Evolutionary conservation across 352 stramenopile species (phyloP).

Genomic region (Phytophthora crassamura): DNA sequence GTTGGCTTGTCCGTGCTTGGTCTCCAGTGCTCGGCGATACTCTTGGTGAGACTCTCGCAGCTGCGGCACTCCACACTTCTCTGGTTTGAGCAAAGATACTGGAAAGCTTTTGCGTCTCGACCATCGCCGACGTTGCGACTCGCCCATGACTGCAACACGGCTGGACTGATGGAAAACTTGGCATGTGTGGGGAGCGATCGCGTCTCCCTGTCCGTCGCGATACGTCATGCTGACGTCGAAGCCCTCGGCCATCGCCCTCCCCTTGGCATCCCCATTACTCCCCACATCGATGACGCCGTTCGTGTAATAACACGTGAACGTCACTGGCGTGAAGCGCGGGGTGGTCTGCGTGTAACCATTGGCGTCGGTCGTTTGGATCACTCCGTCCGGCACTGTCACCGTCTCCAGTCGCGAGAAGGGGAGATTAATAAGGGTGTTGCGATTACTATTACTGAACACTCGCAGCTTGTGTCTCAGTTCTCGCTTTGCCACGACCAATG

Average conservation of each 20-base stretch:
- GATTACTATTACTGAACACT: constrained; percentile 25
- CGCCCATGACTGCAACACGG: constrained; percentile 36
- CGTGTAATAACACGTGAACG: constrained; percentile 44
- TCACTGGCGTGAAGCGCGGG: constrained; percentile 26
- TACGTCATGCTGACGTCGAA: constrained; percentile 56
- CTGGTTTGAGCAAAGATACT: constrained; percentile 37
- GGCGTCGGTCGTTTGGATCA: constrained; percentile 24
- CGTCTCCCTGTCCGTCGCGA: constrained; percentile 45
- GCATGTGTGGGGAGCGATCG: constrained; percentile 36
- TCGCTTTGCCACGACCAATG: constrained; percentile 22
- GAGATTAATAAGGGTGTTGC: constrained; percentile 24
- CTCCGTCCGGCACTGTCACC: constrained; percentile 38
- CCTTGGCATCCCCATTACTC: constrained; percentile 13
- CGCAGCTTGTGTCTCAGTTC: constrained; percentile 38
- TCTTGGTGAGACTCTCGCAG: constrained; percentile 17
- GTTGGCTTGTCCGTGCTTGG: constrained; percentile 33
- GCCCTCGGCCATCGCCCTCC: constrained; percentile 44
- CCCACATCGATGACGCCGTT: constrained; percentile 9
- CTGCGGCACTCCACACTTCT: constrained; percentile 22
- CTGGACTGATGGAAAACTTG: constrained; percentile 38
- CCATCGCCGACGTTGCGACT: constrained; percentile 29
- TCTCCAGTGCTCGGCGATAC: constrained; percentile 38
- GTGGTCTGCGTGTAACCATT: constrained; percentile 34
- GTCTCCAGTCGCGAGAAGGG: constrained; percentile 36
- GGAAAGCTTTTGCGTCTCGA: constrained; percentile 32